Base-by-base conservation (phyloP, 1,139 yeast genomes). In the Candida glucosophila region DNA sequence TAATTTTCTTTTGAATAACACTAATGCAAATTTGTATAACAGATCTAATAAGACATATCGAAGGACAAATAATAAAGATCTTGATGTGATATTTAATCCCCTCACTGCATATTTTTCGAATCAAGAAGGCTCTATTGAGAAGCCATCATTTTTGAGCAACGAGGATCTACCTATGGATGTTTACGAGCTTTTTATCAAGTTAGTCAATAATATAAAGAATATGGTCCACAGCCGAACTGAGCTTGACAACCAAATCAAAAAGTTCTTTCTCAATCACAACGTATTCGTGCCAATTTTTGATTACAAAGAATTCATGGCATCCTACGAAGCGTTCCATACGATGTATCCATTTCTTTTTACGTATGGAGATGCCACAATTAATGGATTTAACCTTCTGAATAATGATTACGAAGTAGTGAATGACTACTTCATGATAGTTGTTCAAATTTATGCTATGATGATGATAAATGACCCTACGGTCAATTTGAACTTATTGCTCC, bases 281-380 rank as follows among this genome's bases (percentile, higher is more conserved):
- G 59, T 65, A 12, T 58, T 74, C 33, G 63, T 75, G 15, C 81
- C 81, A 7, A 68, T 75, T n/a, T 62, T 75, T 34, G 79, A 74
- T 41, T 74, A 69, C 37, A 65, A 62, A 25, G 49, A 58, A 22
- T 74, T 75, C 39, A 73, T 73, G 65, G 67, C 64, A 37, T 60
- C 64, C 28, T 75, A 75, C 36, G 71, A 72, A 29, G 70, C 66
- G 4, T 69, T 71, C 41, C 72, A 68, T 37, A 70, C 73, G 27
- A 69, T 68, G 62, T 72, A 68, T 39, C 72, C 71, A 9, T 65
- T 64, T 32, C 62, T 65, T 46, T 65, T 64, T 39, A 64, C 70
- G 2, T 64, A 64, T 32, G 68, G 62, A 30, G 70, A 65, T 37
- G 61, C 69, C 6, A 62, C 70, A 32, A 73, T 48, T 28, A 71